Base-by-base conservation (phyloP, 768 basidiomycete genomes). In the Hemileccinum impolitum region DNA sequence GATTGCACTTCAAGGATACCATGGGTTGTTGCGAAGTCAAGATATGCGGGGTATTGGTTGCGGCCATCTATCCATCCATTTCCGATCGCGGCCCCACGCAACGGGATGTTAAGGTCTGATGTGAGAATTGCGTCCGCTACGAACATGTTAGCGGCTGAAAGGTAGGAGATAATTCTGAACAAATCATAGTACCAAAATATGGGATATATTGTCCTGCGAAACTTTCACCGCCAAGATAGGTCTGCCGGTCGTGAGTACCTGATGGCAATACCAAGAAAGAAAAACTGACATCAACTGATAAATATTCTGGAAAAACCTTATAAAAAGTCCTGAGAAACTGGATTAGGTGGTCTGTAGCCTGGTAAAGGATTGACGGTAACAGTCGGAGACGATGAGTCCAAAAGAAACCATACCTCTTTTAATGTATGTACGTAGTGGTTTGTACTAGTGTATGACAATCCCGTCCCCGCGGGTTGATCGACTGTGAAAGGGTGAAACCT, bases 131-230 rank as follows among this genome's bases (percentile, higher is more conserved):
- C 87, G 55, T 93, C 79, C 60, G 91, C 94, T 94, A 52, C 18
- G 52, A 34, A 53, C 14, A 25, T 15, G 46, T 61, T 23, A 53
- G 47, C 17, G 19, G 23, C 19, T 23, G 38, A 26, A 50, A 43
- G 14, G 23, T 17, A 9, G 15, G 39, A 30, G 30, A n/a, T n/a
- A 7, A 39, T 21, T 21, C n/a, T n/a, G 32, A 31, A 47, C 6
- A 25, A 38, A 28, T 35, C 12, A 9, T 63, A 72, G 55, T 58
- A 86, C 91, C 91, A 59, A 94, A 94, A 67, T 91, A 95, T 4
- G 96, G 96, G 59, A 99, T 95, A 74, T 88, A 98, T 71, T 98
- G 94, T 19, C 96, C 96, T 23, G 94, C 96, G 66, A 84, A 99
- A 52, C 91, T 94, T 74, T 99, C 96, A 51, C 96, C 96, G 0